phyloP scores from a whole-genome alignment of 768 basidiomycete genomes.

The Tricholoma hemisulphureum region DNA sequence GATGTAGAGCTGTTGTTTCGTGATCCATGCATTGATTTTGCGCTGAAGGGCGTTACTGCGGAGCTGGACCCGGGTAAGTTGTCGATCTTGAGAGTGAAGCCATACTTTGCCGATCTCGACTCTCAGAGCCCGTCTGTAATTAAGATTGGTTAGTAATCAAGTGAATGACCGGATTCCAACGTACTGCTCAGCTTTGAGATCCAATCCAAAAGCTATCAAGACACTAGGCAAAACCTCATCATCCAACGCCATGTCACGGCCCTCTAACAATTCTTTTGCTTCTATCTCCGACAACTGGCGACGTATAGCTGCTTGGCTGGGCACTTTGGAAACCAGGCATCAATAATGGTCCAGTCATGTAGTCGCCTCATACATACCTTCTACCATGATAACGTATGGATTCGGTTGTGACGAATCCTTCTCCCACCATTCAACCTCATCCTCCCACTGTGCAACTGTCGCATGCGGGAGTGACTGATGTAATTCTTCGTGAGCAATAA shows the following conservation, averaged over 20 bases:
- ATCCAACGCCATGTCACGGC: conserved; percentile 1
- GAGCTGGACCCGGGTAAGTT: background rate
- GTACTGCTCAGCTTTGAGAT: conserved; percentile 7
- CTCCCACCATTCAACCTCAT: too few species aligned
- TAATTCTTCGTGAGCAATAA: background rate
- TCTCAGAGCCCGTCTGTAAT: background rate
- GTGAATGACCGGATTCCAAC: background rate
- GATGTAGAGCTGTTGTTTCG: conserved; percentile 2
- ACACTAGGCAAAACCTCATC: background rate
- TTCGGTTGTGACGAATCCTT: background rate
- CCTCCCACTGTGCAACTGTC: background rate
- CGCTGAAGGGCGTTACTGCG: background rate
- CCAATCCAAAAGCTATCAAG: conserved; percentile 6
- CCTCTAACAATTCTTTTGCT: conserved; percentile 1
- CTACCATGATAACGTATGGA: background rate
- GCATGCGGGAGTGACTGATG: background rate
- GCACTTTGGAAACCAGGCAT: background rate
- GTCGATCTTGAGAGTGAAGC: background rate
- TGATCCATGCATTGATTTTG: conserved; percentile 3
- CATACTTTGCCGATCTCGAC: background rate
- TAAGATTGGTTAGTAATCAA: background rate
- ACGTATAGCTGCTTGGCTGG: background rate
- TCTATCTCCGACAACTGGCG: conserved; percentile 1
- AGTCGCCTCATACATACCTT: background rate
- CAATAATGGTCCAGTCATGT: background rate